phyloP scores from a whole-genome alignment of 2,329 filamentous ascomycete species.

The Aspergillus costaricaensis region DNA sequence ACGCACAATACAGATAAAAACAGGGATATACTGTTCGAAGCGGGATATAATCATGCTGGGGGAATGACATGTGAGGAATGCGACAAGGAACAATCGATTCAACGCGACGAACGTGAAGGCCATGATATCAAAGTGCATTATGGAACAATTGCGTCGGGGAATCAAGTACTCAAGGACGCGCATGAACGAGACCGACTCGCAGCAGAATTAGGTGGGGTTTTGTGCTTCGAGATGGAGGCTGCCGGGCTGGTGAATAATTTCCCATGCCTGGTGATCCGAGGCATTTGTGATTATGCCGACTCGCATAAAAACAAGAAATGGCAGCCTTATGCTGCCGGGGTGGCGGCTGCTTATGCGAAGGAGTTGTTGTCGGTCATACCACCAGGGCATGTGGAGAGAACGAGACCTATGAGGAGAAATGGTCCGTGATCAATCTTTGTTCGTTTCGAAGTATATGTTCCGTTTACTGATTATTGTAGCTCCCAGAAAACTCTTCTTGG shows the following conservation, averaged over 20 bases:
- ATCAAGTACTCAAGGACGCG: constrained; percentile 10
- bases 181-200: constrained; percentile 5
- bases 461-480: no score
- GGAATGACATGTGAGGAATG: background rate
- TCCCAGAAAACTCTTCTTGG: no score
- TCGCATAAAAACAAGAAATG: constrained; percentile 16
- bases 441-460: no score
- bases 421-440: no score
- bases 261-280: constrained; percentile 27
- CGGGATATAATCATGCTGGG: background rate
- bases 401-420: no score
- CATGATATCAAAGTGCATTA: constrained; percentile 7
- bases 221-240: constrained; percentile 19
- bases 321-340: constrained; percentile 14
- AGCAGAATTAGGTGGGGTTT: background rate
- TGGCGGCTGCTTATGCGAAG: constrained; percentile 21
- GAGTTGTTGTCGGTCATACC: background rate
- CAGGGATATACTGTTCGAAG: no score
- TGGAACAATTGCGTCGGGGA: constrained; percentile 11
- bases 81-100: background rate
- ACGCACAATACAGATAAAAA: no score
- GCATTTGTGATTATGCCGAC: constrained; percentile 29
- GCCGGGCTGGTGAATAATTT: constrained; percentile 19
- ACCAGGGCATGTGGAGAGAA: no score
- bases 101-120: background rate